Evolutionary conservation across 2,329 filamentous ascomycete genomes (phyloP), one percentile per base, ranked within the genome.

Genomic region (Nigrograna mackinnonii): DNA sequence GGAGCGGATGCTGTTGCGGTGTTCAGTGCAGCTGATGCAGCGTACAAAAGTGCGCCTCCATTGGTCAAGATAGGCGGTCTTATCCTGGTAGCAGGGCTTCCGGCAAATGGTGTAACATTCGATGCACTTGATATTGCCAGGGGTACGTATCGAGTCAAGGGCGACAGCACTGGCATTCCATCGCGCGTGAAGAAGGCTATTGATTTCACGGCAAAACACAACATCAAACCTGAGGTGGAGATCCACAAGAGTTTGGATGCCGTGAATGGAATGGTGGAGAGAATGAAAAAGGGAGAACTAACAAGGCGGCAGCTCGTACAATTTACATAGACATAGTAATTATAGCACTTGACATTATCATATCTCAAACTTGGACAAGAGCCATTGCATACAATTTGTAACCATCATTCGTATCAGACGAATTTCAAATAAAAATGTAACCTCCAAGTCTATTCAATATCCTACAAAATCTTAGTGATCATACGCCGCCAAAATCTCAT

Each of bases 111-210:
- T 3, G 42, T 54, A 11, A 46, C 50, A 2, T 46, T 54, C 26
- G 30, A 49, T 34, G 45, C 50, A 6, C 18, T 49, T 14, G 48
- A 54, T 32, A 64, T 72, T 32, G 55, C 66, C 5, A 55, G 65
- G 31, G 63, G 63, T 1, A 60, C 48, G n/a, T 72, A 67, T 49
- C 54, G 57, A 28, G 63, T 71, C 47, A 68, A 65, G 52, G 62
- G 62, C 6, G 66, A 70, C 22, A 68, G 62, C 49, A 70, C 66
- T 5, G 61, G 68, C 24, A 67, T 67, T 44, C 66, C 69, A n/a
- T 58, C 62, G 49, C 53, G 67, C 24, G 68, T 72, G 58, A 50
- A 56, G 35, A 68, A 70, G 50, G 69, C 68, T 5, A 57, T 71
- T 22, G 58, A 62, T 14, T 72, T 72, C 34, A 68, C 64, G 13